Evolutionary conservation across 495 filamentous ascomycete genomes (phyloP).

Genomic region (Xylaria cubensis): DNA sequence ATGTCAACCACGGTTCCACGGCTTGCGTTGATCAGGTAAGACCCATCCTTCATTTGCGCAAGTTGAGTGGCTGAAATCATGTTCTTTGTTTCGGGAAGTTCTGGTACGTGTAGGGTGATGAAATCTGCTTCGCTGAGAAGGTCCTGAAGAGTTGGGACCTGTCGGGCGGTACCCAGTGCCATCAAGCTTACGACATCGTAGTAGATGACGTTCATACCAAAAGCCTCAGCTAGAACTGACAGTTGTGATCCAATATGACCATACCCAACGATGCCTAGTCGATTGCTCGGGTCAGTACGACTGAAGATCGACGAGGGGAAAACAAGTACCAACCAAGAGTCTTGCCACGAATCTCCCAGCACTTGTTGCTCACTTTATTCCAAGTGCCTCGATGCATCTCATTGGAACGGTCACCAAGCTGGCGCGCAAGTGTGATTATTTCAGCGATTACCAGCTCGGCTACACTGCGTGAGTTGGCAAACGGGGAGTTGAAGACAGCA

Average conservation of each 20-base stretch:
- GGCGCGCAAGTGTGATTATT: slow-evolving; percentile 88
- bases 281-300: slow-evolving; percentile 29
- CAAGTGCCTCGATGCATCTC: slow-evolving; percentile 95
- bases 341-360: slow-evolving; percentile 98
- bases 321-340: slow-evolving; percentile 70
- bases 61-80: slow-evolving; percentile 83
- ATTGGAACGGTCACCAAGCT: slow-evolving; percentile 89
- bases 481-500: slow-evolving; percentile 98
- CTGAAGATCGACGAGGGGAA: slow-evolving; percentile 11
- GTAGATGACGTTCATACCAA: slow-evolving; percentile 97
- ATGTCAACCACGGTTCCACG: slow-evolving; percentile 95
- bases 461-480: slow-evolving; percentile 96
- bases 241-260: slow-evolving; percentile 98
- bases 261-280: slow-evolving; percentile 86
- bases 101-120: slow-evolving; percentile 92
- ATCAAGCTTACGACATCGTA: slow-evolving; percentile 93
- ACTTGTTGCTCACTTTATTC: slow-evolving; percentile 96
- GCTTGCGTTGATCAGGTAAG: slow-evolving; percentile 94
- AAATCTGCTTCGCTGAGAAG: slow-evolving; percentile 87
- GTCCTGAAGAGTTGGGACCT: slow-evolving; percentile 76
- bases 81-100: slow-evolving; percentile 87
- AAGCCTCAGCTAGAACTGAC: slow-evolving; percentile 92
- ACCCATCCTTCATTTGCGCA: slow-evolving; percentile 86
- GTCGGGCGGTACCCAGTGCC: slow-evolving; percentile 85
- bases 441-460: slow-evolving; percentile 95